Evolutionary conservation across 2,329 filamentous ascomycete species (phyloP).

Genomic region (Diaporthe sp.): DNA sequence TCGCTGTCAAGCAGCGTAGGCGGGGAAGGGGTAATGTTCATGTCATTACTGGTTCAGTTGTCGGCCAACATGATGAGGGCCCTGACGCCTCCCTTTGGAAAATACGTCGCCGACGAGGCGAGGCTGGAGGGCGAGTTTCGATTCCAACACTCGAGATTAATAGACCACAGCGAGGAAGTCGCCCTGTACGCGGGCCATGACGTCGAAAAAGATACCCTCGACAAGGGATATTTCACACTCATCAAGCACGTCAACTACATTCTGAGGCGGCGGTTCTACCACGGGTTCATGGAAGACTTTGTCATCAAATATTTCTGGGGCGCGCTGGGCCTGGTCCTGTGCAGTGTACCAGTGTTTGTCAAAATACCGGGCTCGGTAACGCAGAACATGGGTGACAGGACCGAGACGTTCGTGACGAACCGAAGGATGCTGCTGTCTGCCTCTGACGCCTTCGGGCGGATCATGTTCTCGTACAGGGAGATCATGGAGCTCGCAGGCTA

Average conservation of each 20-base stretch:
- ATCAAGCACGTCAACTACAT: constrained; percentile 99
- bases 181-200: constrained; percentile 92
- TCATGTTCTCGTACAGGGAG: constrained; percentile 99
- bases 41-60: constrained; percentile 92
- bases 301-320: constrained; percentile 99
- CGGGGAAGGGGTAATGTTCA: constrained; percentile 93
- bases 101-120: constrained; percentile 97
- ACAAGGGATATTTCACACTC: constrained; percentile 98
- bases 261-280: constrained; percentile 88
- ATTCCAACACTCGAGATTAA: constrained; percentile 92
- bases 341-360: constrained; percentile 96
- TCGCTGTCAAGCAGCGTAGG: constrained; percentile 95
- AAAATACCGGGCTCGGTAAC: constrained; percentile 80
- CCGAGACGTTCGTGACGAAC: constrained; percentile 90
- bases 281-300: constrained; percentile 99
- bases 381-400: constrained; percentile 76
- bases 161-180: constrained; percentile 96
- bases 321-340: constrained; percentile 88
- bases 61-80: constrained; percentile 94
- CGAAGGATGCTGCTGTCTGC: constrained; percentile 90
- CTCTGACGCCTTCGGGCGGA: constrained; percentile 92
- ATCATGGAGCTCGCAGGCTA: constrained; percentile 96
- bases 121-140: constrained; percentile 95
- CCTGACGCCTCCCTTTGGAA: constrained; percentile 94
- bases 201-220: constrained; percentile 93